Base-by-base conservation (phyloP, 441 rosid species). In the Adansonia madagascariensis region DNA sequence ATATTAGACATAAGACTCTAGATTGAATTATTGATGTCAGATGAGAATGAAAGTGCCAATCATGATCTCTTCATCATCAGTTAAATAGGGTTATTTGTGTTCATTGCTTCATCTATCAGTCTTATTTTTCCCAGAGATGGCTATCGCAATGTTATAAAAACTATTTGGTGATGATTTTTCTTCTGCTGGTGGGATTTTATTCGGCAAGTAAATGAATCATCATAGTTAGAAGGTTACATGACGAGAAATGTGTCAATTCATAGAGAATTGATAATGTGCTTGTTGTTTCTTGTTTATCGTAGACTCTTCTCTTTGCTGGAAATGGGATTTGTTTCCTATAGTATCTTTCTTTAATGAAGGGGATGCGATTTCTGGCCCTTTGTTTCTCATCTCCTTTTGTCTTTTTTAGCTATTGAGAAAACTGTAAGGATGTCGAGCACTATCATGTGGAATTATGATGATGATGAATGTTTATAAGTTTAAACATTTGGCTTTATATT, bases 21-120 rank as follows among this genome's bases (percentile, higher is more conserved):
- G 63, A 17, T 71, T 71, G 31, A 55, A 35, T 71, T 71, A 14
- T 71, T 71, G 75, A 17, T 17, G n/a, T 53, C 63, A 53, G 4
- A 53, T 31, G 9, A 53, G 47, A 71, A 35, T 53, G 62, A n/a
- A n/a, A 24, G 47, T 71, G n/a, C 62, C 24, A 4, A 31, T 53
- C 17, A 53, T 50, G 60, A 50, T 70, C 60, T 3, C 39, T 70
- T 68, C 52, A 9, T 47, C 17, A 27, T n/a, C 43, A 10, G n/a
- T 31, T 17, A 53, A 63, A 39, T 6, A 55, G 8, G 11, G 31
- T 71, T 68, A 12, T 4, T 31, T 35, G 49, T 55, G 24, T 53
- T 71, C 6, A 4, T 8, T 3, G 46, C n/a, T 71, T 55, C 49
- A 10, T 53, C 64, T 17, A 3, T 56, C 53, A 10, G 35, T 44